Conservation (phyloP, 2,329 filamentous ascomycete species). For the Nigrospora sphaerica region DNA sequence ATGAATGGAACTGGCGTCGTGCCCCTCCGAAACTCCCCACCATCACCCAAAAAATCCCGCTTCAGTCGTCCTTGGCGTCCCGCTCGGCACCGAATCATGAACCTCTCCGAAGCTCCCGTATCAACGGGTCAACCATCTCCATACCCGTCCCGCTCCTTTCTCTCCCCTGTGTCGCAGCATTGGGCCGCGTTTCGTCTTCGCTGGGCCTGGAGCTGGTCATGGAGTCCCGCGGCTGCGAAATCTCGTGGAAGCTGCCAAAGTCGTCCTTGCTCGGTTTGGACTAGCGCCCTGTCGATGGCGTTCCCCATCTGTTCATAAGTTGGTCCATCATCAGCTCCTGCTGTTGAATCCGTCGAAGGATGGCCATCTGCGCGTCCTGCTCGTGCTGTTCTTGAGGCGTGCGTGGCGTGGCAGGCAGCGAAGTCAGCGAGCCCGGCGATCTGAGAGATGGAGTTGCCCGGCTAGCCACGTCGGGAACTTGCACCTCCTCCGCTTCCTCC, state of each 20-base stretch:
- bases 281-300: neutral
- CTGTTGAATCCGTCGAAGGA: slow-evolving; percentile 4
- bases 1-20: too few species aligned
- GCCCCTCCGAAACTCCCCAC: neutral
- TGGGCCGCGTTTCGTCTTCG: neutral
- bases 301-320: slow-evolving; percentile 4
- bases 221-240: neutral
- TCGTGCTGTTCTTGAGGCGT: neutral
- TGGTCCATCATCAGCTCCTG: slow-evolving; percentile 4
- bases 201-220: neutral
- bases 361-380: neutral
- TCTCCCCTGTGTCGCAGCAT: neutral
- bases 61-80: neutral
- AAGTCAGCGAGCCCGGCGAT: too few species aligned
- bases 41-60: neutral
- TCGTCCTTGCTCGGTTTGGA: too few species aligned
- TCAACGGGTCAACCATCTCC: neutral
- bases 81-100: neutral
- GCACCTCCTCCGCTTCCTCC: too few species aligned
- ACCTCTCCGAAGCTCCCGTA: neutral
- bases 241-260: neutral
- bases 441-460: too few species aligned
- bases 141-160: neutral
- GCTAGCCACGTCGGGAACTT: too few species aligned
- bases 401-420: neutral